Base-by-base conservation (phyloP, 2,329 filamentous ascomycete species). In the Dactylellina haptotyla region DNA sequence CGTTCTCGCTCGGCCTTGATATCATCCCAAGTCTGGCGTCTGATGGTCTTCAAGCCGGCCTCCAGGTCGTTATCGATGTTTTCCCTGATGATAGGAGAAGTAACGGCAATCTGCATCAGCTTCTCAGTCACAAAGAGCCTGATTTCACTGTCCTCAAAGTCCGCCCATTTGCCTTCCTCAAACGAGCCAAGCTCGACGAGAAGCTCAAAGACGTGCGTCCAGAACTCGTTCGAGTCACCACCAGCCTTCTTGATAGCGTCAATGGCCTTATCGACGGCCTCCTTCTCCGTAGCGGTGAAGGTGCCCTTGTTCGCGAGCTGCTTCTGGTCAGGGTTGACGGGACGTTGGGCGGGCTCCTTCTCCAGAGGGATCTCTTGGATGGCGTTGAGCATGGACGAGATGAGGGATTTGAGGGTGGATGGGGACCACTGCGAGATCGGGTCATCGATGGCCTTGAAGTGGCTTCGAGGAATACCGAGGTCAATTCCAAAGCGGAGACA, bases 71-170 rank as follows among this genome's bases (percentile, higher is more conserved):
- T 61, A 46, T 72, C 59, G 25, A 72, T 72, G 28, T 72, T 72
- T 26, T 72, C 67, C 20, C 53, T 48, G 46, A 72, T 65, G 18
- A 72, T 9, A 28, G 67, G 67, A 41, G 67, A 65, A 5, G 67
- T 72, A 28, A 72, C 59, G 18, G 67, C 61, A 61, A 72, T 72
- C 39, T 72, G 67, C 67, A 72, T 72, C 45, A 72, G 23, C 59
- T 72, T 72, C 39, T 72, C 59, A 18, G 63, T 39, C 5, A 72
- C 67, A 56, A 72, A 72, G 43, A 72, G 65, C 26, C 67, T 58
- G 53, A 72, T 65, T 46, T 72, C 67, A 30, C 67, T 65, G 16
- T 72, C 67, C 25, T 72, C 67, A 18, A 72, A 72, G 5, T 64
- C 53, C 14, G 67, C 48, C 67, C 59, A 65, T 56, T 72, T 72